A percentile compares a stretch with the other conserved stretches of the same genome.
These are phyloP conservation scores for Suzukiozyma palmioleophila DNA, from an alignment of 1,139 yeast species.

Conservation along the genomic window DNA sequence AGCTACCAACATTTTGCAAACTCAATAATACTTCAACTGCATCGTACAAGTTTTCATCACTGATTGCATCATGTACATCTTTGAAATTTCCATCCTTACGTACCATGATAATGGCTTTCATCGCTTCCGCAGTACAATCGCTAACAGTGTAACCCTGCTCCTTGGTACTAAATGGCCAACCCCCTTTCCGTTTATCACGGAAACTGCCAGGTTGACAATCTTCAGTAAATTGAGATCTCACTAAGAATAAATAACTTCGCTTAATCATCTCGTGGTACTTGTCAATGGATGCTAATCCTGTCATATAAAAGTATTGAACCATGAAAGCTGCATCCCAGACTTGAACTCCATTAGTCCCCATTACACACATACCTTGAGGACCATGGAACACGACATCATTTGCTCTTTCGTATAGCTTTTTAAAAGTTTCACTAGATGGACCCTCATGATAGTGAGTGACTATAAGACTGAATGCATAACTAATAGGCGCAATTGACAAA, in stretches of 20 bases:
- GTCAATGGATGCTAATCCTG: constrained; percentile 72
- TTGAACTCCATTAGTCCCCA: constrained; percentile 98
- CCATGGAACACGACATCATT: constrained; percentile 81
- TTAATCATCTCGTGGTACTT: constrained; percentile 61
- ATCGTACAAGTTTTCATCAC: constrained; percentile 41
- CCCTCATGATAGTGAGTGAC: constrained; percentile 73
- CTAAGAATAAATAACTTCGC: constrained; percentile 64
- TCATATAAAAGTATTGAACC: constrained; percentile 73
- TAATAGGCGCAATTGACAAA: constrained; percentile 91
- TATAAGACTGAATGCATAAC: constrained; percentile 77
- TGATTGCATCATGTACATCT: constrained; percentile 23
- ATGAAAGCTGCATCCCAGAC: constrained; percentile 96
- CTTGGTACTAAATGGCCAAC: constrained; percentile 95
- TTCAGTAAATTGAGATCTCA: constrained; percentile 79
- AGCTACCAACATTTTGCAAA: constrained; percentile 71
- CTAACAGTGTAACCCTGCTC: constrained; percentile 95
- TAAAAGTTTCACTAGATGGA: constrained; percentile 55
- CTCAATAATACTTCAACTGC: constrained; percentile 64
- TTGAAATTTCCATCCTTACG: constrained; percentile 52
- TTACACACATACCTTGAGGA: constrained; percentile 84
- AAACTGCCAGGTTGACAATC: constrained; percentile 76
- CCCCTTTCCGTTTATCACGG: constrained; percentile 85
- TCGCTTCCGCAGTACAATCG: constrained; percentile 95
- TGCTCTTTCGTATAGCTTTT: constrained; percentile 54
- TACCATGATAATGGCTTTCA: constrained; percentile 92